A percentile compares a stretch with the other conserved stretches of the same genome.
Conservation (phyloP, 441 rosid species). For the Jatropha podagrica region DNA sequence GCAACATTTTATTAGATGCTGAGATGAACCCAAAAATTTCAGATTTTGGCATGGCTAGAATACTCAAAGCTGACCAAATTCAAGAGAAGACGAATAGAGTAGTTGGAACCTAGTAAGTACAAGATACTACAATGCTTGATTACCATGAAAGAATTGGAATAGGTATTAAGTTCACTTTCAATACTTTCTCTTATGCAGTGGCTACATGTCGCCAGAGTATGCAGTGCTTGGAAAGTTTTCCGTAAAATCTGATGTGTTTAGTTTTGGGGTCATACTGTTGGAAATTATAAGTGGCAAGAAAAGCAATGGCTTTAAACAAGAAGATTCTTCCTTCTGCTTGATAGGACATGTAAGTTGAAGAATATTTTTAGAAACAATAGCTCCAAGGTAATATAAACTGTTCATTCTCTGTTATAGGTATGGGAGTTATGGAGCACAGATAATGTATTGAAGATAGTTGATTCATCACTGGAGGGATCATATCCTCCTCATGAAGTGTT, state of each 20-base stretch:
- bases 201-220: slow-evolving; percentile 46
- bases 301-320: background rate
- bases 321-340: background rate
- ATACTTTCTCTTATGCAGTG: slow-evolving; percentile 18
- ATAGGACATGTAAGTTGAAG: slow-evolving; percentile 8
- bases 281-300: slow-evolving; percentile 18
- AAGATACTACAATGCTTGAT: background rate
- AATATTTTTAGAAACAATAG: background rate
- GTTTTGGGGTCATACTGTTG: slow-evolving; percentile 9
- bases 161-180: too few species aligned
- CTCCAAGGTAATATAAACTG: background rate
- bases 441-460: background rate
- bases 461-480: background rate
- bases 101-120: slow-evolving; percentile 23
- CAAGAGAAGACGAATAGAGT: slow-evolving; percentile 1
- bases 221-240: slow-evolving; percentile 38
- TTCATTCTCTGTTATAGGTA: background rate
- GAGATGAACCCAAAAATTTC: slow-evolving; percentile 12
- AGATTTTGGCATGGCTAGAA: slow-evolving; percentile 22
- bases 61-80: slow-evolving; percentile 14
- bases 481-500: background rate
- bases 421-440: slow-evolving; percentile 15
- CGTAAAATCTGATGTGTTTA: slow-evolving; percentile 20
- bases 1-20: too few species aligned
- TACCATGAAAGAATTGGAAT: too few species aligned